Evolutionary conservation across 768 basidiomycete genomes (phyloP), one percentile per base, ranked within the genome.

Genomic region (Hypholoma sublateritium): DNA sequence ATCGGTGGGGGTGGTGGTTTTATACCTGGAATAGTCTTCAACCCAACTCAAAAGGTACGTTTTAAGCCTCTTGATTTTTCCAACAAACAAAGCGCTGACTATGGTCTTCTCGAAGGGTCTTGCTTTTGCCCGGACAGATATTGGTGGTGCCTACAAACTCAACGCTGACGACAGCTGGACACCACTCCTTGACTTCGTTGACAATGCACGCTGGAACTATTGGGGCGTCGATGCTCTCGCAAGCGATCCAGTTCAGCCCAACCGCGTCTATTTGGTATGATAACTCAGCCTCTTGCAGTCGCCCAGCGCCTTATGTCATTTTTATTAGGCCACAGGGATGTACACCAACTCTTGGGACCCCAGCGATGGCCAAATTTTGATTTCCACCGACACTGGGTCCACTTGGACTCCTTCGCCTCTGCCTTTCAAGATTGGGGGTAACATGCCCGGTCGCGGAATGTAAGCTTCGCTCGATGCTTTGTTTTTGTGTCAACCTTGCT

Each of bases 401-500:
- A 82, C 82, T 0, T 88, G 79, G 64, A 80, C 76, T 1, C 60
- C 77, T 2, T 79, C 82, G 5, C 61, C 67, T 6, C 69, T 88
- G 0, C 80, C 85, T 0, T 87, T 87, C 77, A 88, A 88, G 60
- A 80, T 86, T 32, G 85, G 86, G 32, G 85, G 85, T 7, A 86
- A 86, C 65, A 85, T 85, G 85, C 85, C 85, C 34, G 85, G 85
- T 49, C 82, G 85, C 65, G 86, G 84, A 64, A 80, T 85, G 79
- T 78, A 58, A 70, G 71, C 64, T 34, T n/a, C 19, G 5, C n/a
- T 35, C 16, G 37, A 2, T 56, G n/a, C 58, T n/a, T 19, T 44
- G 49, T 43, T 21, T 35, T 17, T 49, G 36, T 46, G n/a, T 9
- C 9, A 32, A 9, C 9, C 28, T 64, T 55, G 1, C 45, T 48